A percentile compares a stretch with the other conserved stretches of the same genome.
These are phyloP conservation scores for Mariannaea elegans DNA, from an alignment of 2,329 filamentous ascomycete species.

Conservation along the genomic window DNA sequence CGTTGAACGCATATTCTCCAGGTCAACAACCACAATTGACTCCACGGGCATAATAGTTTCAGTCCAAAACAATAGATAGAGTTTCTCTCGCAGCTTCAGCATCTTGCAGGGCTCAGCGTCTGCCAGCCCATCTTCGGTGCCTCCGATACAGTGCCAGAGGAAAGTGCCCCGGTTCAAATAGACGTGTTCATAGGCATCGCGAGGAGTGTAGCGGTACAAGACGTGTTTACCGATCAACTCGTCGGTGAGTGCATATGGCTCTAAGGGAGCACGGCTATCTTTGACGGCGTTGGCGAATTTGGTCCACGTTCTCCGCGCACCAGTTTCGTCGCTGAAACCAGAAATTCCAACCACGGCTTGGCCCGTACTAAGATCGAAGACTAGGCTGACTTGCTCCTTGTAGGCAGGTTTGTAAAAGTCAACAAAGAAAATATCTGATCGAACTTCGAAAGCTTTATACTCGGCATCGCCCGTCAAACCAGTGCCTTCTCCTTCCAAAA, in stretches of 20 bases:
- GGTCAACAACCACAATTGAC: slow-evolving; percentile 19
- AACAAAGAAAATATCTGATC: slow-evolving; percentile 22
- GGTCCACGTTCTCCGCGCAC: slow-evolving; percentile 20
- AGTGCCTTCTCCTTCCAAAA: slow-evolving; percentile 10
- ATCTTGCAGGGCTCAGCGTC: slow-evolving; percentile 25
- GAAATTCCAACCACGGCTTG: slow-evolving; percentile 14
- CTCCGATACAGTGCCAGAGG: slow-evolving; percentile 23
- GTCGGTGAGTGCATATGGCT: slow-evolving; percentile 11
- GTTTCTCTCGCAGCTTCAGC: slow-evolving; percentile 17
- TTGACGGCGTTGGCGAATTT: slow-evolving; percentile 16
- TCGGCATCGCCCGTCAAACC: slow-evolving; percentile 3
- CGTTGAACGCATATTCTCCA: slow-evolving; percentile 26
- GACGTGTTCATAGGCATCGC: slow-evolving; percentile 26
- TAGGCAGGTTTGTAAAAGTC: slow-evolving; percentile 27
- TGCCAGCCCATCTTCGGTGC: slow-evolving; percentile 24
- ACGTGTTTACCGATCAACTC: slow-evolving; percentile 28
- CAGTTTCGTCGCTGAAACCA: slow-evolving; percentile 12
- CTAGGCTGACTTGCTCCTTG: slow-evolving; percentile 20
- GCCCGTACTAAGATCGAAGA: neutral
- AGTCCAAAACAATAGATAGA: slow-evolving; percentile 30
- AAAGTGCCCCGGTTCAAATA: slow-evolving; percentile 28
- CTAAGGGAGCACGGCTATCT: too few relatives aligned
- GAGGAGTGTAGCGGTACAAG: slow-evolving; percentile 18
- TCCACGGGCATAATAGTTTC: slow-evolving; percentile 30
- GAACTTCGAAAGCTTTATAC: slow-evolving; percentile 24